A percentile compares a stretch with the other conserved stretches of the same genome.
phyloP scores from a whole-genome alignment of 768 basidiomycete genomes.

The Boletus subparvulus region DNA sequence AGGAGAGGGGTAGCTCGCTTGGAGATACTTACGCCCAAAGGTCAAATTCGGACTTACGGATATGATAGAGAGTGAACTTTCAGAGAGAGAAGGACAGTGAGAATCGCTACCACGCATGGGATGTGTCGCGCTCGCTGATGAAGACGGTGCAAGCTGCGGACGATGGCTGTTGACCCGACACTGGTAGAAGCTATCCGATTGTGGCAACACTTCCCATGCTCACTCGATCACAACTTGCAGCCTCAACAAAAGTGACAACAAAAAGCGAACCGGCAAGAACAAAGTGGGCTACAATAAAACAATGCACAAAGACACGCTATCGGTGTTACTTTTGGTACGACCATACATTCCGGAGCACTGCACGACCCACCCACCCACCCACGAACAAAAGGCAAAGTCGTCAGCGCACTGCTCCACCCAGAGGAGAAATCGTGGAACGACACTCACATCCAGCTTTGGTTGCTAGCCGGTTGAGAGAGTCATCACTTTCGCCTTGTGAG shows the following conservation, averaged over 20 bases:
- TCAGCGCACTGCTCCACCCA: slow-evolving; percentile 5
- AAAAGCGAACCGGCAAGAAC: neutral
- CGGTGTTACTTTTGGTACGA: slow-evolving; percentile 82
- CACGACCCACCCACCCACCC: slow-evolving; percentile 3
- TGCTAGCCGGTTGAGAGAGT: slow-evolving; percentile 93
- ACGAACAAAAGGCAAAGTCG: neutral
- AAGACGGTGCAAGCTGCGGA: slow-evolving; percentile 5
- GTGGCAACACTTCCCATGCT: slow-evolving; percentile 14
- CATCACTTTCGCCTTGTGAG: slow-evolving; percentile 94
- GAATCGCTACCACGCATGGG: slow-evolving; percentile 20
- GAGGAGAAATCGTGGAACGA: neutral
- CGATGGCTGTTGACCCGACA: neutral
- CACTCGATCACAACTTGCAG: neutral
- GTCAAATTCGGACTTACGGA: slow-evolving; percentile 39
- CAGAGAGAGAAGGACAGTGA: slow-evolving; percentile 38
- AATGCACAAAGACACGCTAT: slow-evolving; percentile 12
- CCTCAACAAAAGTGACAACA: neutral
- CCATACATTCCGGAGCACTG: slow-evolving; percentile 97
- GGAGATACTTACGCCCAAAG: slow-evolving; percentile 1
- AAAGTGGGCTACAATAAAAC: slow-evolving; percentile 19
- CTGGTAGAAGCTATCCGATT: slow-evolving; percentile 15
- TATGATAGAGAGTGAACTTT: slow-evolving; percentile 46
- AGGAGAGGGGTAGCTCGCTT: slow-evolving; percentile 4
- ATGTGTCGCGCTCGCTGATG: neutral
- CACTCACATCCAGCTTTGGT: slow-evolving; percentile 92